Conservation (phyloP, 768 basidiomycete genomes). For the Myochromella boudieri region DNA sequence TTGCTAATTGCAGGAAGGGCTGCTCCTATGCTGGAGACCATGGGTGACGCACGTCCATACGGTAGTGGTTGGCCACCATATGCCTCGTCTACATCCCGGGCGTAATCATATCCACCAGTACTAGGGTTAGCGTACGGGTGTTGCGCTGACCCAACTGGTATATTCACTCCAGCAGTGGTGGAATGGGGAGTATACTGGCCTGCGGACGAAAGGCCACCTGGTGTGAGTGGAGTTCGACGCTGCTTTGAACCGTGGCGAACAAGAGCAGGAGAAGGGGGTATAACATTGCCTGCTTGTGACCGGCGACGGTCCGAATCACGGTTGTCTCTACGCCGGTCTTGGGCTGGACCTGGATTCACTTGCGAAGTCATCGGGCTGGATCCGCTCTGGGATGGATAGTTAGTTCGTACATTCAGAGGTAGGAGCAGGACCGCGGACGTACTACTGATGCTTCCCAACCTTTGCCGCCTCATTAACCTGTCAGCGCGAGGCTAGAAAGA, state of each 20-base stretch:
- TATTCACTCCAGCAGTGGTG: slow-evolving; percentile 71
- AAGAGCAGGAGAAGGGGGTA: slow-evolving; percentile 76
- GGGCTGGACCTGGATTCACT: slow-evolving; percentile 47
- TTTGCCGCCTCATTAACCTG: slow-evolving; percentile 62
- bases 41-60: slow-evolving; percentile 81
- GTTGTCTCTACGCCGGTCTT: slow-evolving; percentile 62
- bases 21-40: slow-evolving; percentile 70
- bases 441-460: slow-evolving; percentile 91
- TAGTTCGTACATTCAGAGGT: slow-evolving; percentile 1
- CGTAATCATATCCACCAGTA: slow-evolving; percentile 61
- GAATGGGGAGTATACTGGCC: slow-evolving; percentile 72
- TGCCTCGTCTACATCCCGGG: slow-evolving; percentile 50
- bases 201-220: slow-evolving; percentile 47
- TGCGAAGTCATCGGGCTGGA: slow-evolving; percentile 67
- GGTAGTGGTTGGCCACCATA: slow-evolving; percentile 51
- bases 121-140: slow-evolving; percentile 73
- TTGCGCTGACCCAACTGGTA: slow-evolving; percentile 62
- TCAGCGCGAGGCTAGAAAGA: slow-evolving; percentile 4
- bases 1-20: slow-evolving; percentile 73
- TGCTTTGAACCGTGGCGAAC: slow-evolving; percentile 76
- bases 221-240: slow-evolving; percentile 63
- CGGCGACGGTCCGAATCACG: slow-evolving; percentile 67
- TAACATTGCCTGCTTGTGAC: slow-evolving; percentile 52
- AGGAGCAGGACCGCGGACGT: slow-evolving; percentile 29
- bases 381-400: slow-evolving; percentile 35